phyloP scores from a whole-genome alignment of 345 rosid genomes.

The Eucalyptus marginata region DNA sequence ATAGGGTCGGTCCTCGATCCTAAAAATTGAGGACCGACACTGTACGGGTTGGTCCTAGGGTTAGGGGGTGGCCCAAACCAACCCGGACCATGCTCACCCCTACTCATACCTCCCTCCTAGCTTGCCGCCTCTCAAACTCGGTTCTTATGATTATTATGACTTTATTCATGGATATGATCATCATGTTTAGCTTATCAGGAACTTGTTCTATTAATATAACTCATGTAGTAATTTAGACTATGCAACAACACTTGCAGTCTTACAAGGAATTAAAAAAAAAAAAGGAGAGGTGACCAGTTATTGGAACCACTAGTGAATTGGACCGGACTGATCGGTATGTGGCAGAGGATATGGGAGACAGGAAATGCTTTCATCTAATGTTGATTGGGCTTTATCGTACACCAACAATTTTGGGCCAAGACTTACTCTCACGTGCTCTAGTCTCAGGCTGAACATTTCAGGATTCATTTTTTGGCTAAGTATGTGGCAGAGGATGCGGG shows the following conservation, averaged over 20 bases:
- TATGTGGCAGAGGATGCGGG: neutral
- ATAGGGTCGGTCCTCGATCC: too few relatives aligned
- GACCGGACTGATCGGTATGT: neutral
- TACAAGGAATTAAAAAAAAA: neutral
- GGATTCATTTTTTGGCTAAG: neutral
- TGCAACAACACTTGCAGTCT: neutral
- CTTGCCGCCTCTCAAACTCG: neutral
- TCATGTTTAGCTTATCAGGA: neutral
- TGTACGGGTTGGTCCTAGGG: too few relatives aligned
- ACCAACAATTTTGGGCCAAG: neutral
- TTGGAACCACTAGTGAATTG: fast-evolving
- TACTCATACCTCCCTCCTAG: neutral
- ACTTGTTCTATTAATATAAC: too few relatives aligned
- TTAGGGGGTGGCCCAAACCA: too few relatives aligned
- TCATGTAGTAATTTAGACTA: neutral
- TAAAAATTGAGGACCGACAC: too few relatives aligned
- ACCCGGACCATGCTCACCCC: too few relatives aligned
- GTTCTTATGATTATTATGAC: neutral
- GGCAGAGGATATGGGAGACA: neutral
- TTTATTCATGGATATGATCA: neutral
- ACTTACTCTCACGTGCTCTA: neutral
- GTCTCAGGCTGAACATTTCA: neutral
- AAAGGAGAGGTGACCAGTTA: fast-evolving
- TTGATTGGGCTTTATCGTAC: neutral
- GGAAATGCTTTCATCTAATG: neutral